Base-by-base conservation (phyloP, 345 rosid genomes). In the Euphorbia lathyris region DNA sequence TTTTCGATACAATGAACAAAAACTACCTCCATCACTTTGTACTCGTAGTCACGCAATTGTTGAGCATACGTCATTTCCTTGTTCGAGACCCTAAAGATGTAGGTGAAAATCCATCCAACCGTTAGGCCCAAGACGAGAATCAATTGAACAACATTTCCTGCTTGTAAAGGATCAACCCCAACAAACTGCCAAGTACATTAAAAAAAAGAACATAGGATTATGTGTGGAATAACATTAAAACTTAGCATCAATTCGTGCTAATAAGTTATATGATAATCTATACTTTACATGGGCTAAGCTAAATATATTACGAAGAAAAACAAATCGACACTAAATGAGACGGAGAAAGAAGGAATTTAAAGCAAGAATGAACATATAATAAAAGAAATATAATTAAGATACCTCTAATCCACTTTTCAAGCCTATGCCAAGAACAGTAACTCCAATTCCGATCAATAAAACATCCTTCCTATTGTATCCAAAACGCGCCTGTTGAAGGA, bases 1-100 rank as follows among this genome's bases (percentile, higher is more conserved):
- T 34, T 34, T 7, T n/a, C n/a, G n/a, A n/a, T 2, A 32, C 5
- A 29, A 56, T 30, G 55, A 13, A 51, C 23, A 65, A 58, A 13
- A 11, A 11, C 40, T 76, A 91, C 98, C 97, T 94, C 78, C 97
- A 94, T 94, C 77, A 94, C 97, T 86, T 94, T 84, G 74, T 80
- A 64, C 76, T 94, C 98, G 58, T 94, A 91, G 87, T 94, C 93
- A 57, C 96, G 95, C 40, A 94, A 79, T 74, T 94, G 98, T 71
- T 90, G 95, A 55, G 97, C 96, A 58, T 94, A 90, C 1, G 97
- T 94, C 97, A 94, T 94, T 80, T 94, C 98, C 84, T 94, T 94
- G 86, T 90, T 94, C 5, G 93, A 89, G 40, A 94, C 98, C 71
- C 98, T 83, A 67, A 94, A 91, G 77, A 94, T 85, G 66, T 91